Conservation (phyloP, 2,329 filamentous ascomycete genomes). For the Arthroderma sp. region DNA sequence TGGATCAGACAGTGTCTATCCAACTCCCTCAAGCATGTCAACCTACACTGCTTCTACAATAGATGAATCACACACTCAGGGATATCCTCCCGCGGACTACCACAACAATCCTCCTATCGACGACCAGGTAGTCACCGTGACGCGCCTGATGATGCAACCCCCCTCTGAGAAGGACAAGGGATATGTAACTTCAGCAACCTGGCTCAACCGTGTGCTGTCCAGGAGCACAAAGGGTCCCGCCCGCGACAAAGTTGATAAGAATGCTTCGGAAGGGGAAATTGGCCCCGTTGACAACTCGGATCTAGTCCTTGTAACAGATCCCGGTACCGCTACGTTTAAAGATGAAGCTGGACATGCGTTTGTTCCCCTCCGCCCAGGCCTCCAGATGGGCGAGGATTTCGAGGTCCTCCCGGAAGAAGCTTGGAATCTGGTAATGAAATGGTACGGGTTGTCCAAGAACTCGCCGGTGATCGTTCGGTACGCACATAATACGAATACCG, state of each 20-base stretch:
- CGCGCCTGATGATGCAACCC: conserved; percentile 41
- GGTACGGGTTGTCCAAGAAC: conserved; percentile 64
- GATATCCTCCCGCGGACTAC: conserved; percentile 5
- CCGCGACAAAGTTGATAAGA: conserved; percentile 44
- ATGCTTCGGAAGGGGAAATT: conserved; percentile 48
- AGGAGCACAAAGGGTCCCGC: conserved; percentile 47
- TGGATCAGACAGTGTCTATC: conserved; percentile 22
- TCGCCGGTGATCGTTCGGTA: conserved; percentile 60
- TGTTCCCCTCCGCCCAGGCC: conserved; percentile 58
- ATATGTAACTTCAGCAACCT: conserved; percentile 64
- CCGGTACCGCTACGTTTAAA: conserved; percentile 23
- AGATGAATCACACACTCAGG: conserved; percentile 15
- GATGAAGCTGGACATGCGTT: conserved; percentile 43
- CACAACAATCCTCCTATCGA: conserved; percentile 38
- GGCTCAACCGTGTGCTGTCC: conserved; percentile 62
- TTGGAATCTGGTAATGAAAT: conserved; percentile 67
- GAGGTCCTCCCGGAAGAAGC: conserved; percentile 64
- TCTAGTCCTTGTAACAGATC: conserved; percentile 50
- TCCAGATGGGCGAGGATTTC: conserved; percentile 54
- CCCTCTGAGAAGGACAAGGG: conserved; percentile 60
- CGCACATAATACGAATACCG: conserved; percentile 59
- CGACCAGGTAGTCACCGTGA: conserved; percentile 62
- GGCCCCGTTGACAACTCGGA: conserved; percentile 81
- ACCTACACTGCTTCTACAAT: conserved; percentile 20
- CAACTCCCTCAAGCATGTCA: conserved; percentile 26